Evolutionary conservation across 768 basidiomycete species (phyloP).

Genomic region (Termitomyces sp.): DNA sequence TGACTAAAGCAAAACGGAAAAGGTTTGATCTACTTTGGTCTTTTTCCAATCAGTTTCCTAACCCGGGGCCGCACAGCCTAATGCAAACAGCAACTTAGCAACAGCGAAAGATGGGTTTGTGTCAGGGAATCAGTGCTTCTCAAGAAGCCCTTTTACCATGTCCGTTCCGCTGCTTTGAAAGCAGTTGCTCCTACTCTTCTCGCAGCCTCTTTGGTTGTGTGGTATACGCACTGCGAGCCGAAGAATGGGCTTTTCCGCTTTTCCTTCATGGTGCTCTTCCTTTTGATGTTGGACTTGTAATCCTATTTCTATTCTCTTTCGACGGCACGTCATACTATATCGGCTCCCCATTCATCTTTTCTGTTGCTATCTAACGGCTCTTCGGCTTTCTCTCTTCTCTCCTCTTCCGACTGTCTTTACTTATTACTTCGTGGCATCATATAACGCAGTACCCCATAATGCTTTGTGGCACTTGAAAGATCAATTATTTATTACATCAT

Average conservation of each 20-base stretch:
- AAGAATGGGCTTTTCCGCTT: constrained; percentile 9
- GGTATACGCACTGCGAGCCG: constrained; percentile 5
- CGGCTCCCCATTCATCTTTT: constrained; percentile 16
- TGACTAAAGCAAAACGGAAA: constrained; percentile 98
- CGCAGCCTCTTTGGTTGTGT: background rate
- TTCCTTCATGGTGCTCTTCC: constrained; percentile 10
- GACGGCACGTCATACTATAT: constrained; percentile 13
- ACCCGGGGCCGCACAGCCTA: constrained; percentile 7
- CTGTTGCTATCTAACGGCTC: constrained; percentile 33
- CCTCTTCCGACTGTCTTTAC: constrained; percentile 2
- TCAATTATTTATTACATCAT: constrained; percentile 6
- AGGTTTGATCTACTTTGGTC: constrained; percentile 35
- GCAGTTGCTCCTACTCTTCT: constrained; percentile 1
- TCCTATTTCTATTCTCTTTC: constrained; percentile 24
- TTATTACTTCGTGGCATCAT: constrained; percentile 10
- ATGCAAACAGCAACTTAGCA: constrained; percentile 14
- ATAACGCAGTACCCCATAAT: constrained; percentile 15
- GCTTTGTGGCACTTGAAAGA: constrained; percentile 4
- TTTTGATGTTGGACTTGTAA: constrained; percentile 45
- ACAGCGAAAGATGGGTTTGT: background rate
- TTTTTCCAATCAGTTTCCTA: background rate
- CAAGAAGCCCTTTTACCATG: background rate
- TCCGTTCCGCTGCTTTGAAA: constrained; percentile 5
- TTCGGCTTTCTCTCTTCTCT: constrained; percentile 5
- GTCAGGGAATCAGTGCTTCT: background rate